Percentiles rank a stretch among this genome's conserved stretches.
phyloP scores from a whole-genome alignment of 352 stramenopile species.

The Globisporangium carolinianum region DNA sequence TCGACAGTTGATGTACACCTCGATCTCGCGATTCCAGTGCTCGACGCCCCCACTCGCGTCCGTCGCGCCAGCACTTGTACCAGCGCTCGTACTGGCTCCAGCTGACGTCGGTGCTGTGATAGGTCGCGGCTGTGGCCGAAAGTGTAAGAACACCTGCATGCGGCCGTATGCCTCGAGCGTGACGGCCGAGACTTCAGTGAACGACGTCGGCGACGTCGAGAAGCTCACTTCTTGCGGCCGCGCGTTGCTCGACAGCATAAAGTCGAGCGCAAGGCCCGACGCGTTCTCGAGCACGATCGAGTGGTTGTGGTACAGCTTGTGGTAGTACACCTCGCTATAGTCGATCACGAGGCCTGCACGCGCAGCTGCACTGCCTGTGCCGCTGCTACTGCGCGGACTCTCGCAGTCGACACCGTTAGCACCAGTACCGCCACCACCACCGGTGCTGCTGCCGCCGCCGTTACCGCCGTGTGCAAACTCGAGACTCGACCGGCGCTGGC shows the following conservation, averaged over 20 bases:
- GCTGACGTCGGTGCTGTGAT: not conserved
- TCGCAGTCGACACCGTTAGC: too few species aligned
- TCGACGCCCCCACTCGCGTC: constrained; percentile 16
- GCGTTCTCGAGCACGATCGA: constrained; percentile 87
- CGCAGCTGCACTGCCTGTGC: not conserved
- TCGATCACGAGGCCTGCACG: constrained; percentile 51
- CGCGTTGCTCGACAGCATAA: constrained; percentile 81
- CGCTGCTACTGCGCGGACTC: not conserved
- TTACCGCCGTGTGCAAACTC: constrained; percentile 19
- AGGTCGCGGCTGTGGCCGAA: constrained; percentile 51
- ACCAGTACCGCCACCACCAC: not conserved
- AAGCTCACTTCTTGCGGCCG: constrained; percentile 77
- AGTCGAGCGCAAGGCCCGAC: constrained; percentile 76
- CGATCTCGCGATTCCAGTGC: constrained; percentile 76
- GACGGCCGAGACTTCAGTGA: constrained; percentile 74
- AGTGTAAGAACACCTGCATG: constrained; percentile 86
- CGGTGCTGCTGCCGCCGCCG: constrained; percentile 2
- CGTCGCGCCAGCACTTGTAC: not conserved
- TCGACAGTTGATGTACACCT: constrained; percentile 84
- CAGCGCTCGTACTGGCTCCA: not conserved
- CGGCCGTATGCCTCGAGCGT: constrained; percentile 59
- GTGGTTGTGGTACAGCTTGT: constrained; percentile 88
- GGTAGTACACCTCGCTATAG: constrained; percentile 83
- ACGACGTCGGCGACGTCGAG: constrained; percentile 75
- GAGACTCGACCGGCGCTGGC: constrained; percentile 50